Evolutionary conservation across 2,329 filamentous ascomycete species (phyloP).

Genomic region (Monosporascus sp.): DNA sequence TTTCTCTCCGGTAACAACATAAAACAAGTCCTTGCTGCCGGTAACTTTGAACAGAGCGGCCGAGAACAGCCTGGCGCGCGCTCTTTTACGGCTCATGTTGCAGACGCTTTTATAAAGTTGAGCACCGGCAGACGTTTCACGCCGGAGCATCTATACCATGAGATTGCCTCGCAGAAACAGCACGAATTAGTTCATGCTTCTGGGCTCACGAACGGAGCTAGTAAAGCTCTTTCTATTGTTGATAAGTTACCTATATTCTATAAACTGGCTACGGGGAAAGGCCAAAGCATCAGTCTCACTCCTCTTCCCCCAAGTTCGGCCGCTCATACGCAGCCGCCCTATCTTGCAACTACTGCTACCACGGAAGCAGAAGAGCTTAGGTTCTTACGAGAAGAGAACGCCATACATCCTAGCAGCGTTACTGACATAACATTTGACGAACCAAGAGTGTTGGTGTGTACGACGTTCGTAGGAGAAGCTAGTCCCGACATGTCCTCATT

Average conservation of each 20-base stretch:
- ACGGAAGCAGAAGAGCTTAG: slow-evolving; percentile 20
- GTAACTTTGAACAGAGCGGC: slow-evolving; percentile 43
- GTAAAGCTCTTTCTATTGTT: slow-evolving; percentile 28
- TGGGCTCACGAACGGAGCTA: slow-evolving; percentile 41
- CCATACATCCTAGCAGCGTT: slow-evolving; percentile 43
- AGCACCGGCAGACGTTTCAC: slow-evolving; percentile 50
- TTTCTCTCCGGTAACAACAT: slow-evolving; percentile 47
- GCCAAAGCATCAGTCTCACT: slow-evolving; percentile 47
- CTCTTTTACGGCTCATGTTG: slow-evolving; percentile 54
- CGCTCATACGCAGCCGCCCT: slow-evolving; percentile 26
- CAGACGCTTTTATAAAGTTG: slow-evolving; percentile 50
- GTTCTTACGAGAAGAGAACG: slow-evolving; percentile 31
- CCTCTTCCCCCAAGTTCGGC: slow-evolving; percentile 34
- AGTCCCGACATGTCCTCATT: slow-evolving; percentile 62
- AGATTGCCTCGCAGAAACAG: slow-evolving; percentile 42
- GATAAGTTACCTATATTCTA: slow-evolving; percentile 47
- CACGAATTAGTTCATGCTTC: slow-evolving; percentile 38
- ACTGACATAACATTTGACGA: slow-evolving; percentile 57
- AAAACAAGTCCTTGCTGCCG: slow-evolving; percentile 61
- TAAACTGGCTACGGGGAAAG: slow-evolving; percentile 48
- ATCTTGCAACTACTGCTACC: slow-evolving; percentile 19
- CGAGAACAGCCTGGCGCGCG: slow-evolving; percentile 37
- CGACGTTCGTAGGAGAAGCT: slow-evolving; percentile 60
- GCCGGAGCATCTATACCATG: slow-evolving; percentile 51
- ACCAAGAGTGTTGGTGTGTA: slow-evolving; percentile 59